phyloP scores from a whole-genome alignment of 257 asterid species.

The Echium plantagineum region DNA sequence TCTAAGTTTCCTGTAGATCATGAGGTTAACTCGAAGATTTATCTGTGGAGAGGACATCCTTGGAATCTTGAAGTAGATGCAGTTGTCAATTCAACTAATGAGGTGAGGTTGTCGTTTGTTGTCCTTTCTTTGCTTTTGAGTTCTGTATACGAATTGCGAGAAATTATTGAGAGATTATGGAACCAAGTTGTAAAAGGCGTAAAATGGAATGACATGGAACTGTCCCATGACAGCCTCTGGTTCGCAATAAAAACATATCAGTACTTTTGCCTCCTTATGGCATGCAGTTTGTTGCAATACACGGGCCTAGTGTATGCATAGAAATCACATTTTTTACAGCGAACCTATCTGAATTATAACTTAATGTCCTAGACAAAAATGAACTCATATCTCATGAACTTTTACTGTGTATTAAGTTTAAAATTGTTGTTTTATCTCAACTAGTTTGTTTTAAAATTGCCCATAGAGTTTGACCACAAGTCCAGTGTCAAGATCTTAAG shows the following conservation, averaged over 20 bases:
- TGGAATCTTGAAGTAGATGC: conserved; percentile 99
- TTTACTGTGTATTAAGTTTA: neutral
- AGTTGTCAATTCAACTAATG: conserved; percentile 83
- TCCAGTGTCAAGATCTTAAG: neutral
- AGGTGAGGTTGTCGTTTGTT: conserved; percentile 32
- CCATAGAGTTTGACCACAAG: neutral
- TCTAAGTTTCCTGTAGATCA: conserved; percentile 76
- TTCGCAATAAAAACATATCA: neutral
- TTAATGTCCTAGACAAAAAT: neutral
- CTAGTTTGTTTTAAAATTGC: too few relatives aligned
- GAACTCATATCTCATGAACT: too few relatives aligned
- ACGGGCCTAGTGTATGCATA: neutral
- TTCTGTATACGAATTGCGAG: neutral
- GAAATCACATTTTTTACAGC: neutral
- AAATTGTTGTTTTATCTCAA: neutral
- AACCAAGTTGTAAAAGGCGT: too few relatives aligned
- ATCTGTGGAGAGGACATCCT: conserved; percentile 93
- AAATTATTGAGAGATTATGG: neutral
- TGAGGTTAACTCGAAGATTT: conserved; percentile 68
- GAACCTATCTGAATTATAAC: neutral
- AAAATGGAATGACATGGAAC: neutral
- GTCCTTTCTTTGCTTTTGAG: neutral
- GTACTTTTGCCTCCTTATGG: neutral
- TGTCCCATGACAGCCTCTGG: neutral
- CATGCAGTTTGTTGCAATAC: neutral